Conservation (phyloP, 2,329 filamentous ascomycete genomes). For the Septoria linicola region DNA sequence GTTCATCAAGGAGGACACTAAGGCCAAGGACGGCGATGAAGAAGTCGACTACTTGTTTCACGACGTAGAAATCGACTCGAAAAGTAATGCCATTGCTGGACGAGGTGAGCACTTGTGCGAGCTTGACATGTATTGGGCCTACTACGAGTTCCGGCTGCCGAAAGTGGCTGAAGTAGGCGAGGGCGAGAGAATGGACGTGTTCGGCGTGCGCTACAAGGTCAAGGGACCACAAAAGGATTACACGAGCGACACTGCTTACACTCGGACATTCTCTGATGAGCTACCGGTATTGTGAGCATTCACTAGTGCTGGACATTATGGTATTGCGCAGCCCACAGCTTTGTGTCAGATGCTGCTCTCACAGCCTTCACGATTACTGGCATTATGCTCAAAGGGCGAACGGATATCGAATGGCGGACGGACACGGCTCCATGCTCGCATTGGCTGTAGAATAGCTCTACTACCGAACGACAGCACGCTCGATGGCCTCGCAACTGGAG, state of each 20-base stretch:
- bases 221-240: conserved; percentile 42
- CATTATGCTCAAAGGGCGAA: background rate
- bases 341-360: background rate
- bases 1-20: conserved; percentile 69
- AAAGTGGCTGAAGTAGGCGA: conserved; percentile 22
- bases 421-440: no score
- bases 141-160: conserved; percentile 61
- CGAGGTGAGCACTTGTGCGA: conserved; percentile 68
- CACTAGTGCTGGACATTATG: background rate
- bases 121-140: conserved; percentile 69
- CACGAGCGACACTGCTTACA: conserved; percentile 40
- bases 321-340: no score
- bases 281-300: conserved; percentile 20
- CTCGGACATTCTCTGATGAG: conserved; percentile 26
- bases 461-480: no score
- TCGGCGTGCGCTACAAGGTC: conserved; percentile 40
- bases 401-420: no score
- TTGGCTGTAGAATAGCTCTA: no score
- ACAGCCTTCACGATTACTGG: conserved; percentile 8
- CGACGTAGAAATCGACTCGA: conserved; percentile 60
- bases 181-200: conserved; percentile 36
- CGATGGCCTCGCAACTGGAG: conserved; percentile 28
- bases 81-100: conserved; percentile 55
- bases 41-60: conserved; percentile 73
- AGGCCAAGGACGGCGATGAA: conserved; percentile 41